Evolutionary conservation across 2,329 filamentous ascomycete species (phyloP), one percentile per base, ranked within the genome.

Genomic region (Penicillium capsulatum): DNA sequence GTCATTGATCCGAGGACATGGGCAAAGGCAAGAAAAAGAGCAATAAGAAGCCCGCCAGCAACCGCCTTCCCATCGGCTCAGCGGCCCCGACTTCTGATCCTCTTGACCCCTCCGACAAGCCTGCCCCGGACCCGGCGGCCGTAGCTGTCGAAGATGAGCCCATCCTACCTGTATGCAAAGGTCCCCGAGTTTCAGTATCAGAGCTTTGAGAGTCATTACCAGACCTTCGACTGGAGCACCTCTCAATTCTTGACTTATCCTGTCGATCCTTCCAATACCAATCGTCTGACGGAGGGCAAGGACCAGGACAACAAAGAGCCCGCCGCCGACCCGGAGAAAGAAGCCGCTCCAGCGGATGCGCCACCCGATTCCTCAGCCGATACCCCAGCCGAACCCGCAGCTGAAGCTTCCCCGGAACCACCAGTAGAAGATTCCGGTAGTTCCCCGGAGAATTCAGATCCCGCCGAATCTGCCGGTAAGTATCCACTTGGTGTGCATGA

Each of bases 121-220:
- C 56, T 43, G 49, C 56, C 49, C 51, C 53, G 45, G 55, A 58
- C 50, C 50, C 57, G 49, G 51, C 56, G 47, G 51, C 54, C 50
- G 55, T 53, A 49, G 47, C 50, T 43, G 45, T 44, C 48, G 57
- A 66, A 59, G 53, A 69, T 69, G 67, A 54, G 50, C 39, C 37
- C 42, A 35, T 34, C 51, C 39, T 61, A 55, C 55, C 55, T 66
- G 68, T 71, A 71, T 64, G 68, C 67, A 60, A 44, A 65, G 40
- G 47, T 69, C 59, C 60, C 66, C 57, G 47, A 49, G 40, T 70
- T 61, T 58, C 47, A 64, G 50, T 71, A 70, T 58, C 65, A 68
- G 53, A 60, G 55, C 38, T 60, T 65, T 54, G 59, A 67, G 48
- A 50, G 54, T 61, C 59, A 63, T 47, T 71, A 69, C 57, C 66